Evolutionary conservation across 2,329 filamentous ascomycete species (phyloP), one percentile per base, ranked within the genome.

Genomic region (Cordyceps militaris): DNA sequence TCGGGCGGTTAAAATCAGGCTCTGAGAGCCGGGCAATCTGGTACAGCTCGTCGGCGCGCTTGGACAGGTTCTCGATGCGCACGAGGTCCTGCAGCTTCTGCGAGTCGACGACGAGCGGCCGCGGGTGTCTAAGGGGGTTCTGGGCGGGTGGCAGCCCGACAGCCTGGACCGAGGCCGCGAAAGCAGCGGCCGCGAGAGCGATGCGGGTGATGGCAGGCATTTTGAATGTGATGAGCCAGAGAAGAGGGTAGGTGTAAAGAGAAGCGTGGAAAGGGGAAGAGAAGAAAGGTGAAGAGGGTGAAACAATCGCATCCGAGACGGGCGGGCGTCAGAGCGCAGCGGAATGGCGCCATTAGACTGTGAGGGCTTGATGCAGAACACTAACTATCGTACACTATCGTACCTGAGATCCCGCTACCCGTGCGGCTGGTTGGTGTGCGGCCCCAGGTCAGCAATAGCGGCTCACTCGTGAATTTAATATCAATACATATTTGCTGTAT

Each of bases 1-100:
- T 89, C 1, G 86, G 86, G 64, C 86, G 86, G 60, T 81, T 80
- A 66, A 84, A 87, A 61, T 88, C 83, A 1, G 78, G 73, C 60
- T 80, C 72, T 11, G 79, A 78, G 54, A 78, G 73, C 68, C 85
- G 75, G 0, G 86, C 85, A 57, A 88, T 80, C 53, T 79, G 73
- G 64, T 80, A 88, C 9, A 90, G 78, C 42, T 81, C 69, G 64
- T 85, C 74, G 4, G 86, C 82, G 21, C 85, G 81, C 5, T 74
- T 69, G 43, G 85, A 70, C 7, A 90, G 79, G 24, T 79, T 81
- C 19, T 80, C 72, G 42, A 72, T 69, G 19, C 72, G 75, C 70
- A 90, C 86, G 59, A 73, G 73, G 16, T 71, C 72, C 69, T 88
- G 82, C 2, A 88, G 74, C 14, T 72, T 70, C 65, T 82, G 72